Evolutionary conservation across 75 land plant species (phyloP), one percentile per base, ranked within the genome.

Genomic region (Azolla pinnata): DNA sequence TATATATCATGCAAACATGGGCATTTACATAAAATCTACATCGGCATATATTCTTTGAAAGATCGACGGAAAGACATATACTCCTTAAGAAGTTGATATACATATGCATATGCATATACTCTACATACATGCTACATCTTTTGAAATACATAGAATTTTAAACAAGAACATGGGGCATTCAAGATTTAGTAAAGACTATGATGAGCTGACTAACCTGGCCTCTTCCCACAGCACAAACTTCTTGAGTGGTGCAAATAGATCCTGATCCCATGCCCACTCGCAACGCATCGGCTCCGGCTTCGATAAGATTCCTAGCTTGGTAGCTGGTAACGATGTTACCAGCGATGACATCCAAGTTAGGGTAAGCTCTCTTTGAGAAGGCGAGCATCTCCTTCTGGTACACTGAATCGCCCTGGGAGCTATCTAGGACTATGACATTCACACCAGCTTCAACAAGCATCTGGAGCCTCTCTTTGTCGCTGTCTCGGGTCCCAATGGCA

Each of bases 191-290:
- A n/a, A n/a, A n/a, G n/a, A n/a, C n/a, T n/a, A n/a, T n/a, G n/a
- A n/a, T n/a, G n/a, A n/a, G n/a, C n/a, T 4, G 2, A 23, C 49
- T 47, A 67, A 92, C 97, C 85, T 93, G 98, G 14, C 96, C 98
- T 55, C 98, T 75, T 25, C 98, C 98, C 29, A 93, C 98, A 24
- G 98, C 98, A 68, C 96, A 88, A 31, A 93, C 98, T 63, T 88
- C 96, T 67, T 93, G 98, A 0, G 98, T 93, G 0, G 98, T 93
- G 67, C 98, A 93, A 47, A 93, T 93, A 5, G 98, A 93, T 0
- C 98, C 98, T 23, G 98, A 93, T 7, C 98, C 98, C 98, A 93
- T 93, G 29, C 98, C 98, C n/a, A 93, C 90, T 31, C 98, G 64
- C 64, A 93, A 68, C 1, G 81, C 98, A 73, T 93, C 98, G 7